phyloP scores from a whole-genome alignment of 1,139 yeast genomes.

The Kurtzmaniella quercitrusa region DNA sequence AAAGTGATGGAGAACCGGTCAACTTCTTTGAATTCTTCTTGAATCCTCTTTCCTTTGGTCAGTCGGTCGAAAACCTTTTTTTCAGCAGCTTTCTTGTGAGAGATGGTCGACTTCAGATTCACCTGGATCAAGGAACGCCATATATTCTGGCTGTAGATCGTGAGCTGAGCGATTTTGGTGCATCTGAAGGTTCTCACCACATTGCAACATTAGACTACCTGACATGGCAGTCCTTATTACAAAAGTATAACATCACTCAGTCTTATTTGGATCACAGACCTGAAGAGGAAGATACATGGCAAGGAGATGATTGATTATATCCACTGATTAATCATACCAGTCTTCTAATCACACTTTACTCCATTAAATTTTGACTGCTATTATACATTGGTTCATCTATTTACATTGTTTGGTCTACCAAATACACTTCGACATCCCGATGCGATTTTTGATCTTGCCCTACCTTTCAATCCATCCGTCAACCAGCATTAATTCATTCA shows the following conservation, averaged over 20 bases:
- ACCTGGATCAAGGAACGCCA: conserved; percentile 44
- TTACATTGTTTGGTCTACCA: too few species aligned
- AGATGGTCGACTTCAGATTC: conserved; percentile 61
- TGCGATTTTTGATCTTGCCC: too few species aligned
- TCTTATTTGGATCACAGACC: conserved; percentile 49
- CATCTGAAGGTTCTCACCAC: conserved; percentile 39
- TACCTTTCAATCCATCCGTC: conserved; percentile 46
- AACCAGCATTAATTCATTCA: conserved; percentile 42
- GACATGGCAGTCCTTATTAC: conserved; percentile 58
- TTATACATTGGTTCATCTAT: not conserved
- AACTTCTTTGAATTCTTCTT: conserved; percentile 64
- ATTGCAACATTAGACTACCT: conserved; percentile 66
- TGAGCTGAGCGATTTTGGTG: conserved; percentile 12
- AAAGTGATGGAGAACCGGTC: conserved; percentile 35
- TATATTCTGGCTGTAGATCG: conserved; percentile 20
- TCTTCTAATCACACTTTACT: not conserved
- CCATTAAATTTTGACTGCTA: not conserved
- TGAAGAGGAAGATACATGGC: conserved; percentile 27
- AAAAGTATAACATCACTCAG: conserved; percentile 47
- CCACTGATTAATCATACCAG: not conserved
- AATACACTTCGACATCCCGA: too few species aligned
- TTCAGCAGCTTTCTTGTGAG: conserved; percentile 75
- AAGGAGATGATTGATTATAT: conserved; percentile 5
- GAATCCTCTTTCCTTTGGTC: conserved; percentile 73
- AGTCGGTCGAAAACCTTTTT: conserved; percentile 79